phyloP scores from a whole-genome alignment of 441 rosid species.

The Hura crepitans region DNA sequence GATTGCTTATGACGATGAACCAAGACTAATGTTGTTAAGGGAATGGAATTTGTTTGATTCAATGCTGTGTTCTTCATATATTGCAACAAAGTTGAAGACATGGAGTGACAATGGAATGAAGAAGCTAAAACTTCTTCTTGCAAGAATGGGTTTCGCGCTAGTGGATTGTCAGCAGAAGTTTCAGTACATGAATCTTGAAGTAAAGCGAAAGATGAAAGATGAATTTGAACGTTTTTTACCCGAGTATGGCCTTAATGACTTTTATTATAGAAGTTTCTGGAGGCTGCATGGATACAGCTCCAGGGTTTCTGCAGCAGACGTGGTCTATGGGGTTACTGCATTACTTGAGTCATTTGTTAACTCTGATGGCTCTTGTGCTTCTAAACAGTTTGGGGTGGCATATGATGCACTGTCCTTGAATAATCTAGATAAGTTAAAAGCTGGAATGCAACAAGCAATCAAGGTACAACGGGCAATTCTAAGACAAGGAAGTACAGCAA shows the following conservation, averaged over 20 bases:
- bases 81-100: conserved; percentile 78
- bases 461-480: conserved; percentile 81
- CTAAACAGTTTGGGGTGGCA: conserved; percentile 84
- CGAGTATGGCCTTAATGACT: conserved; percentile 77
- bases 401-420: conserved; percentile 82
- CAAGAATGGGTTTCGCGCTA: conserved; percentile 87
- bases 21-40: conserved; percentile 74
- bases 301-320: conserved; percentile 93
- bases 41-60: conserved; percentile 96
- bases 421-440: conserved; percentile 65
- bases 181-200: conserved; percentile 85
- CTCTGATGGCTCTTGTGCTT: conserved; percentile 67
- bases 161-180: conserved; percentile 92
- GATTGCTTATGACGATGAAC: conserved; percentile 86
- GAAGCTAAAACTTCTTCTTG: conserved; percentile 88
- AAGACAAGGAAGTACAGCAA: conserved; percentile 91
- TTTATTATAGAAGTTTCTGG: conserved; percentile 75
- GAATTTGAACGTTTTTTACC: conserved; percentile 81
- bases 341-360: conserved; percentile 84
- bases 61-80: conserved; percentile 83
- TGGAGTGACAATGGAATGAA: conserved; percentile 93
- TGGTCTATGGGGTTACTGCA: conserved; percentile 85
- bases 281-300: conserved; percentile 85
- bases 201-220: conserved; percentile 75
- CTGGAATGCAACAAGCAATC: conserved; percentile 93